Evolutionary conservation across 257 asterid genomes (phyloP).

Genomic region (Fraxinus quadrangulata): DNA sequence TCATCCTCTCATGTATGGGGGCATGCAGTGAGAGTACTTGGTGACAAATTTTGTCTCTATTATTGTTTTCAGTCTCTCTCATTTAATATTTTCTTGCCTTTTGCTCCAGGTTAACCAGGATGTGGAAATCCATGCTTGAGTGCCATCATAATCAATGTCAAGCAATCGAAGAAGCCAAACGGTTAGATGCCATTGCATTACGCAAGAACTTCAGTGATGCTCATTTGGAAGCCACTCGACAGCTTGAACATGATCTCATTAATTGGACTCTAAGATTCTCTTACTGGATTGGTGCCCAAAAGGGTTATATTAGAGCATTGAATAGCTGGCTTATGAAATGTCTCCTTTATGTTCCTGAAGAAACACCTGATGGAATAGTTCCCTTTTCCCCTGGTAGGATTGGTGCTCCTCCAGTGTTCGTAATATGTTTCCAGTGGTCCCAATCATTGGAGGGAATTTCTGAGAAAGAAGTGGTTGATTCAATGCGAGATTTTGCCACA

Average conservation of each 20-base stretch:
- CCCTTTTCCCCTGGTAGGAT: slow-evolving; percentile 93
- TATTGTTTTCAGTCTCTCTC: background rate
- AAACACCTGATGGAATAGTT: slow-evolving; percentile 81
- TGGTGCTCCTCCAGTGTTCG: slow-evolving; percentile 90
- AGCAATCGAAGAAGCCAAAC: slow-evolving; percentile 83
- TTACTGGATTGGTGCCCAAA: slow-evolving; percentile 78
- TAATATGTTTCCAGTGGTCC: slow-evolving; percentile 83
- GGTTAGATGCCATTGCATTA: slow-evolving; percentile 68
- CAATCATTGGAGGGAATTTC: slow-evolving; percentile 74
- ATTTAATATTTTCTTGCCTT: slow-evolving; percentile 1
- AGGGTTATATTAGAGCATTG: slow-evolving; percentile 67
- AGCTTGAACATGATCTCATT: slow-evolving; percentile 76
- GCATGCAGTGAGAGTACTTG: background rate
- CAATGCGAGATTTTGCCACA: slow-evolving; percentile 71
- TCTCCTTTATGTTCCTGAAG: slow-evolving; percentile 86
- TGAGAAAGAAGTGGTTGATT: slow-evolving; percentile 78
- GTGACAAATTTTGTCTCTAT: background rate
- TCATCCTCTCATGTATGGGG: background rate
- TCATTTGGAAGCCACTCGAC: slow-evolving; percentile 78
- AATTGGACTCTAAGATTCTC: slow-evolving; percentile 84
- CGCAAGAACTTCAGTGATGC: slow-evolving; percentile 69
- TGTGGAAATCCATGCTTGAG: slow-evolving; percentile 96
- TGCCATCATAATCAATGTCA: slow-evolving; percentile 84
- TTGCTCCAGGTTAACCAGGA: slow-evolving; percentile 60
- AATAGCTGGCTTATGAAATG: slow-evolving; percentile 94